Evolutionary conservation across 75 land plant genomes (phyloP), one percentile per base, ranked within the genome.

Genomic region (Sequoiadendron giganteum): DNA sequence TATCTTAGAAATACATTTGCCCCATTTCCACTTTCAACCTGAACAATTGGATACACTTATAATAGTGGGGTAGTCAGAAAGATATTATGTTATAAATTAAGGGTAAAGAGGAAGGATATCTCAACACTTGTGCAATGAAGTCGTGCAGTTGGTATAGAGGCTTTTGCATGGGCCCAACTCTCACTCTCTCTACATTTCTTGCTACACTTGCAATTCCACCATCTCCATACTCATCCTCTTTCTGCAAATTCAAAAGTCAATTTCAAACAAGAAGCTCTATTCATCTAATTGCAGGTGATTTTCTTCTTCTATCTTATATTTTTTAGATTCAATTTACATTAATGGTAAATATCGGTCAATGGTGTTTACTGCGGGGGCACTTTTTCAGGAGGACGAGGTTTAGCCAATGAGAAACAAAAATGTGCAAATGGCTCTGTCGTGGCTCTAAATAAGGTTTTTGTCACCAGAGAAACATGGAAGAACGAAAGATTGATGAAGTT

Each of bases 391-490:
- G 5, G 25, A 21, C 68, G 68, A 61, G 28, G 3, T 61, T 61
- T 4, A 61, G 5, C 68, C 25, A 61, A 36, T 32, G 76, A 73
- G 32, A 73, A 73, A 32, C 76, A 73, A 6, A 32, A 32, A 9
- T 73, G 14, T 9, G 36, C 36, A 10, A 73, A 73, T 73, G 14
- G 34, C 36, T 73, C 13, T 73, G 36, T 13, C 0, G 76, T 10
- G 32, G 11, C 36, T 73, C 76, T 32, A 6, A 36, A n/a, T 30
- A 73, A 92, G 32, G 99, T 98, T 36, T 99, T 98, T 25, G 96
- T 98, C 55, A 98, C 99, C 39, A 86, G 99, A 85, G 99, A 98
- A 91, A 93, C 86, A 2, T 99, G 99, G 45, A 98, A 98, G 92
- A 98, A 98, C 72, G 88, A 83, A 10, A 98, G 95, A 92, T 96